These are phyloP conservation scores for Wickerhamiella brachini DNA, from an alignment of 805 yeast genomes.

Conservation along the genomic window DNA sequence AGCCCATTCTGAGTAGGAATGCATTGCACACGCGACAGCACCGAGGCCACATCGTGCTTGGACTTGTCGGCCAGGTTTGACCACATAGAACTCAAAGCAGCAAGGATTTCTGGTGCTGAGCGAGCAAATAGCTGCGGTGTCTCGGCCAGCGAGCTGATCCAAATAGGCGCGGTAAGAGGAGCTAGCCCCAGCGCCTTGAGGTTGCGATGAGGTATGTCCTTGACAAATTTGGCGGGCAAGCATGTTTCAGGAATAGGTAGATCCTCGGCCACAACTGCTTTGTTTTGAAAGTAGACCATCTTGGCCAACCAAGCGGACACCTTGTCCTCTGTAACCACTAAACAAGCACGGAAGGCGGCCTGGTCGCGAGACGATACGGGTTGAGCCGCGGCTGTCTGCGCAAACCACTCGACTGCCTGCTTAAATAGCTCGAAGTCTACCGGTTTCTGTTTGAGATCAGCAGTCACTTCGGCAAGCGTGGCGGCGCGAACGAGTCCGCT, in stretches of 20 bases:
- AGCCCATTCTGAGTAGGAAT: constrained; percentile 29
- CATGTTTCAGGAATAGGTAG: constrained; percentile 23
- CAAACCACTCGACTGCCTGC: constrained; percentile 22
- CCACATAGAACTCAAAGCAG: constrained; percentile 20
- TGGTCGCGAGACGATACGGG: background rate
- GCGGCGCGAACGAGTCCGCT: constrained; percentile 17
- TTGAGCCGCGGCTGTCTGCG: background rate
- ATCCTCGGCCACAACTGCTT: constrained; percentile 14
- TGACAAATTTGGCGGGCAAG: constrained; percentile 17
- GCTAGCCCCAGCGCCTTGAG: constrained; percentile 5
- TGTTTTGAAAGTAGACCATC: constrained; percentile 18
- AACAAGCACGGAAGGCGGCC: background rate
- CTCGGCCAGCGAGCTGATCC: constrained; percentile 4
- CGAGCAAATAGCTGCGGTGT: background rate
- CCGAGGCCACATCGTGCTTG: constrained; percentile 5
- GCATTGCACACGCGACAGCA: constrained; percentile 16
- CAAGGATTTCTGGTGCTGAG: constrained; percentile 13
- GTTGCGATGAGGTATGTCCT: background rate
- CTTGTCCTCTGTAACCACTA: background rate
- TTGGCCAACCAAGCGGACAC: constrained; percentile 11
- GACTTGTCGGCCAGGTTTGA: constrained; percentile 4
- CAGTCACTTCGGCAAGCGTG: constrained; percentile 10
- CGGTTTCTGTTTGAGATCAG: constrained; percentile 21
- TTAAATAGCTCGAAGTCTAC: constrained; percentile 13
- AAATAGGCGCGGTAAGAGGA: constrained; percentile 2